Evolutionary conservation across 345 rosid species (phyloP).

Genomic region (Arabidopsis thaliana): DNA sequence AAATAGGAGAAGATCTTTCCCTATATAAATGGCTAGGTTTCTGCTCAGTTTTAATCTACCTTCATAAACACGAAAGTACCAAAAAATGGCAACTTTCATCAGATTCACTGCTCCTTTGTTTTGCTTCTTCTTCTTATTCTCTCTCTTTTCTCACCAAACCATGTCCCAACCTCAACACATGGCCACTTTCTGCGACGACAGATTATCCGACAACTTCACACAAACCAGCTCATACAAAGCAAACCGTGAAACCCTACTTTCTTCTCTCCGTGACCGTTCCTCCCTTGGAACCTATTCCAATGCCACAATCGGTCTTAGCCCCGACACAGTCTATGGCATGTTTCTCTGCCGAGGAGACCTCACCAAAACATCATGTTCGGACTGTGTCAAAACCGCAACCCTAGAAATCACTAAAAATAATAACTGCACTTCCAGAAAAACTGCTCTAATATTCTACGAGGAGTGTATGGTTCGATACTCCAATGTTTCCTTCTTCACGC

Average conservation of each 20-base stretch:
- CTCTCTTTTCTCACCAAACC: constrained; percentile 11
- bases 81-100: background rate
- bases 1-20: background rate
- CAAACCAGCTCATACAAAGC: constrained; percentile 29
- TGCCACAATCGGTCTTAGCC: constrained; percentile 31
- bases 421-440: constrained; percentile 35
- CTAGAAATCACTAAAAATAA: background rate
- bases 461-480: constrained; percentile 55
- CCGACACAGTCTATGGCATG: constrained; percentile 38
- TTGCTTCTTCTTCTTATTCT: constrained; percentile 14
- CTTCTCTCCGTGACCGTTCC: constrained; percentile 2
- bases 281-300: constrained; percentile 30
- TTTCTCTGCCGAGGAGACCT: constrained; percentile 52
- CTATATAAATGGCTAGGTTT: background rate
- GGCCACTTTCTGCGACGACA: background rate
- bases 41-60: background rate
- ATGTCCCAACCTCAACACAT: constrained; percentile 33
- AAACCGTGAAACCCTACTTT: constrained; percentile 22
- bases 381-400: constrained; percentile 45
- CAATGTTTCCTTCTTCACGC: background rate
- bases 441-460: constrained; percentile 41
- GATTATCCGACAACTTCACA: constrained; percentile 25
- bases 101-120: background rate
- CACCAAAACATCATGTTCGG: constrained; percentile 31
- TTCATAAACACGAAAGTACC: background rate